phyloP scores from a whole-genome alignment of 139 green algal species.

The Pseudopediastrum boryanum region DNA sequence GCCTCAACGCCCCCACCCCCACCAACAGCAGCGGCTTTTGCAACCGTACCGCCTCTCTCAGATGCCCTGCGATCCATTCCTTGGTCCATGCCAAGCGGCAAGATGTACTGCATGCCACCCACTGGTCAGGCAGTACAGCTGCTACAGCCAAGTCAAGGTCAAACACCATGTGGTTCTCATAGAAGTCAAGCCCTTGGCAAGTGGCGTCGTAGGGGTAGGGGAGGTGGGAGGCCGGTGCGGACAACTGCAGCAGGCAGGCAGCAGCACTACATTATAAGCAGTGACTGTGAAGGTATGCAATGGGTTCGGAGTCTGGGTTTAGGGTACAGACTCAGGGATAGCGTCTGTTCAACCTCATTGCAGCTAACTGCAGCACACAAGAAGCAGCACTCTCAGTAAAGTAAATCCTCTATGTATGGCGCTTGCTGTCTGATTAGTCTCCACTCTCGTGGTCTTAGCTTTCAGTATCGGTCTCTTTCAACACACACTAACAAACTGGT shows the following conservation, averaged over 20 bases:
- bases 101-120: slow-evolving; percentile 17
- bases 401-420: not conserved
- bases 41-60: slow-evolving; percentile 15
- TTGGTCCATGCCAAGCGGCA: not conserved
- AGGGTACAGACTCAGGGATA: too few species aligned
- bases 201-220: slow-evolving; percentile 1
- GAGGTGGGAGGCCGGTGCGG: not conserved
- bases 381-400: not conserved
- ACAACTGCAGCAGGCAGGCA: slow-evolving; percentile 14
- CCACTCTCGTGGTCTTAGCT: too few species aligned
- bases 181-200: slow-evolving; percentile 28
- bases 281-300: too few species aligned
- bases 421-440: not conserved
- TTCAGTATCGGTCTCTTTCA: too few species aligned
- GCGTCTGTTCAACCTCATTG: too few species aligned
- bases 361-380: not conserved
- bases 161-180: slow-evolving; percentile 6
- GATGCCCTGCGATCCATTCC: not conserved
- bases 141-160: slow-evolving; percentile 27
- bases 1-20: slow-evolving; percentile 5
- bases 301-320: too few species aligned
- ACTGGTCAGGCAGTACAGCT: slow-evolving; percentile 8
- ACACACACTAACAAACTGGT: too few species aligned
- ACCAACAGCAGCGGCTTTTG: slow-evolving; percentile 32
- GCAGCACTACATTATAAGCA: not conserved